Conservation (phyloP, 306 rosid genomes). For the Boehmeria nivea region DNA sequence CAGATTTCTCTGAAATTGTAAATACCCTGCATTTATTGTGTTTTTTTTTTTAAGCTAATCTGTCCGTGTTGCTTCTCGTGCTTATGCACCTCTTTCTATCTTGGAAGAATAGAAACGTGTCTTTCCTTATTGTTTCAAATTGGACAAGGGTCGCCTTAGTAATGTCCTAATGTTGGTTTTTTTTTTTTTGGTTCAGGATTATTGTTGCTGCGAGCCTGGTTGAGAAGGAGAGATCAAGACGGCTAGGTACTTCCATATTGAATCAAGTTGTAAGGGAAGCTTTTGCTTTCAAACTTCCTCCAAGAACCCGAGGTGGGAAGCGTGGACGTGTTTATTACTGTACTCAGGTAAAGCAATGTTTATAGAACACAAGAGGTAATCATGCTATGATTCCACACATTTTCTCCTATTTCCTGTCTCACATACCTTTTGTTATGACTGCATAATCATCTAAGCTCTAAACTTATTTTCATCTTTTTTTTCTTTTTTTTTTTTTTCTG, state of each 20-base stretch:
- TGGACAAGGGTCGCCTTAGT: too few species aligned
- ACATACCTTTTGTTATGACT: background rate
- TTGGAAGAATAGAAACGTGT: too few species aligned
- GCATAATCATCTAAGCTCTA: too few species aligned
- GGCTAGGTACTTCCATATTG: slow-evolving; percentile 75
- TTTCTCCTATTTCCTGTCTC: background rate
- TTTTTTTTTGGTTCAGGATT: slow-evolving; percentile 51
- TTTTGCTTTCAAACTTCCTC: slow-evolving; percentile 88
- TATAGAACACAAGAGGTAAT: too few species aligned
- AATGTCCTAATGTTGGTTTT: too few species aligned
- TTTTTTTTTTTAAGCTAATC: too few species aligned
- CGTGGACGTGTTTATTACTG: slow-evolving; percentile 95
- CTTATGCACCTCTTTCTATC: too few species aligned
- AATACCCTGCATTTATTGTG: too few species aligned
- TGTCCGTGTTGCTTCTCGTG: too few species aligned
- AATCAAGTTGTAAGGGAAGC: slow-evolving; percentile 92
- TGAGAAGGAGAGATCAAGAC: slow-evolving; percentile 89
- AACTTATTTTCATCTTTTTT: background rate
- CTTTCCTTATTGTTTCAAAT: too few species aligned
- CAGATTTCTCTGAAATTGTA: background rate
- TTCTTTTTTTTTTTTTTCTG: too few species aligned
- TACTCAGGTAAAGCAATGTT: slow-evolving; percentile 56
- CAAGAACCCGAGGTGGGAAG: slow-evolving; percentile 82
- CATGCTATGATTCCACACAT: background rate
- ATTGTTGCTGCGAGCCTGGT: slow-evolving; percentile 81